Evolutionary conservation across 2,329 filamentous ascomycete species (phyloP).

Genomic region (Colletotrichum sp.): DNA sequence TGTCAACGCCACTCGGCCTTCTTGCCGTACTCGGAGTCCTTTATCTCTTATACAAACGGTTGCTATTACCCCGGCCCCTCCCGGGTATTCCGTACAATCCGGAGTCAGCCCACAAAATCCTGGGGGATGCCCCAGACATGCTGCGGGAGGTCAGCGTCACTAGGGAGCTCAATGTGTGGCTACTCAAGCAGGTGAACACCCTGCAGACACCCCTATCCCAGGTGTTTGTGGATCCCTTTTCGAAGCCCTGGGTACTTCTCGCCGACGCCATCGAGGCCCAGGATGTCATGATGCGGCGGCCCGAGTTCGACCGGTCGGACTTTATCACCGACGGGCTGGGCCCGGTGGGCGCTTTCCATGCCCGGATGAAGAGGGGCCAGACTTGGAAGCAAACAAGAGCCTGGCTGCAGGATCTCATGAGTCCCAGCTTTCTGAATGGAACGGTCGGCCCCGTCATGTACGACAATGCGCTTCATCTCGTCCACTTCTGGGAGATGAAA

Average conservation of each 20-base stretch:
- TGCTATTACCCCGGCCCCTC: not conserved
- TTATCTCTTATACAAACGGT: not conserved
- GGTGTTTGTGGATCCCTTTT: conserved; percentile 48
- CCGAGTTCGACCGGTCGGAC: conserved; percentile 45
- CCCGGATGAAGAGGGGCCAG: conserved; percentile 32
- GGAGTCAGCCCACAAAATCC: not conserved
- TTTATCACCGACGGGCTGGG: not conserved
- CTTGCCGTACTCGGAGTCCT: not conserved
- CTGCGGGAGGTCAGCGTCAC: not conserved
- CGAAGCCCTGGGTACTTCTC: conserved; percentile 47
- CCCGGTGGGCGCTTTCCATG: conserved; percentile 34
- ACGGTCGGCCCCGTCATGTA: not conserved
- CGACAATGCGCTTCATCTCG: not conserved
- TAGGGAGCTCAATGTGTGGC: not conserved
- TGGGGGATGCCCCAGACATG: not conserved
- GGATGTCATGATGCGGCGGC: conserved; percentile 47
- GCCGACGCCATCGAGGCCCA: conserved; percentile 36
- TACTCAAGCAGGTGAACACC: conserved; percentile 17
- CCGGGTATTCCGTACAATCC: not conserved
- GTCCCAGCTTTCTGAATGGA: conserved; percentile 33
- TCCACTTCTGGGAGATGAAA: not conserved
- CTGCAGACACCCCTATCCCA: conserved; percentile 48
- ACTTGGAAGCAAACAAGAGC: conserved; percentile 34
- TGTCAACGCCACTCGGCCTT: not conserved
- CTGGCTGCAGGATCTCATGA: conserved; percentile 41